These are phyloP conservation scores for Zea mays DNA, from an alignment of 176 grass and related monocot species.

Conservation along the genomic window Zm-B73-REFERENCE-NAM-5.0 NC_050100.1:17442001-17442500, in stretches of 20 bases:
- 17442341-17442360: not conserved
- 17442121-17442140: not conserved
- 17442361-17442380: constrained; percentile 21
- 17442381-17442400: not conserved
- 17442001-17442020: constrained; percentile 30
- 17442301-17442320: not conserved
- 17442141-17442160: constrained; percentile 5
- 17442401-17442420: not conserved
- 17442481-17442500: not conserved
- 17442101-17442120: not conserved
- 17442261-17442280: not conserved
- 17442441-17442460: constrained; percentile 5
- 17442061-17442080: constrained; percentile 10
- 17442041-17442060: constrained; percentile 12
- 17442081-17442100: not conserved
- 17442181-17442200: not conserved
- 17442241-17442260: not conserved
- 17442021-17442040: not conserved
- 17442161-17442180: constrained; percentile 3
- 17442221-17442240: constrained; percentile 1
- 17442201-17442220: not conserved
- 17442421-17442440: not conserved
- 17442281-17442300: not conserved
- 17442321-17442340: not conserved
- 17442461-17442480: not conserved